Base-by-base conservation (phyloP, 371 early-diverging fungal species). In the Blakeslea trispora region DNA sequence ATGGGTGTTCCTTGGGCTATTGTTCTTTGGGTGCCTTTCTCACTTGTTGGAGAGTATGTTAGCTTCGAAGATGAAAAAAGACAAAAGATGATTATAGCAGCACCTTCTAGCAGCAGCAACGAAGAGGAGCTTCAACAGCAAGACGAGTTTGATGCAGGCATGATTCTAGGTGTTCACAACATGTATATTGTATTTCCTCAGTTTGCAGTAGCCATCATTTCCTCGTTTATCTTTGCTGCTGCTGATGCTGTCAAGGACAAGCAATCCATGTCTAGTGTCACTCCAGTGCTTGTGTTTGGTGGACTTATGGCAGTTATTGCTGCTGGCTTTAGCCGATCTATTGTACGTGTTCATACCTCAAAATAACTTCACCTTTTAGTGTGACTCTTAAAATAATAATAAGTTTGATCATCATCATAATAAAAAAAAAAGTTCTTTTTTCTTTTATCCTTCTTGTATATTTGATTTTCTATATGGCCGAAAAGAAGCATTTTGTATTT, bases 101-200 rank as follows among this genome's bases (percentile, higher is more conserved):
- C 44, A 0, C 13, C 50, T 0, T 18, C 45, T 1, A 15, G 23
- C 24, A 32, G 55, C 15, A 55, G 23, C 13, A 21, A 21, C 7
- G 47, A 48, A n/a, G 55, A 53, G 34, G 64, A 62, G n/a, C 51
- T 45, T 14, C 53, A 59, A 6, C 68, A 71, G 40, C 62, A 71
- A 39, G 77, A 77, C 28, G 79, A 79, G 14, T 79, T 79, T 55
- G 79, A 79, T 54, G 82, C 84, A 0, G 92, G 92, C 5, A 77
- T 88, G 69, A 81, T 91, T 5, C 65, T 93, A 8, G 93, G 92
- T 1, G 88, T 93, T 13, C 91, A 90, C 59, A 93, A 93, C 62
- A 83, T 91, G 73, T 91, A 89, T 55, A 85, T 93, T 54, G 91
- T 91, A 3, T 74, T 91, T 45, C 93, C 93, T 5, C 93, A 93